A percentile compares a stretch with the other conserved stretches of the same genome.
These are phyloP conservation scores for Lactarius psammicola DNA, from an alignment of 768 basidiomycete species.

Conservation along the genomic window DNA sequence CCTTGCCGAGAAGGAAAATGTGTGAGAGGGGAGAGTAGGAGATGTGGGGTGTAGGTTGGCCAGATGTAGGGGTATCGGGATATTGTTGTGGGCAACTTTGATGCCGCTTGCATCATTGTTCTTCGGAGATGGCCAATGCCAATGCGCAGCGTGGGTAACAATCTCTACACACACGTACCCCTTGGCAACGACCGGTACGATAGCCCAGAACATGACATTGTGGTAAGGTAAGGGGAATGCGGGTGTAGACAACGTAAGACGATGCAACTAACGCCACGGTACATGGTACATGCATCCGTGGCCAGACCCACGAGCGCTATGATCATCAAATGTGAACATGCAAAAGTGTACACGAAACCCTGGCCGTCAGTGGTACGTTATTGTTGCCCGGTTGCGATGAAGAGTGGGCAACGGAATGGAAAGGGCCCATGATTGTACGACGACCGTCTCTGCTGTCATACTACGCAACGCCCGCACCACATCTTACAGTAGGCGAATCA, in stretches of 20 bases:
- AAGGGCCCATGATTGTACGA: background rate
- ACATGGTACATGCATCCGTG: background rate
- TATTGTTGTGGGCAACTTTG: background rate
- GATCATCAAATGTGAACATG: background rate
- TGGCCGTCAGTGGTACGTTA: background rate
- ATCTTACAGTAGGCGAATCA: background rate
- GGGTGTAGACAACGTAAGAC: background rate
- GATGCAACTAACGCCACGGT: background rate
- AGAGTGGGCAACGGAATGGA: background rate
- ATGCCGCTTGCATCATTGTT: slow-evolving; percentile 14
- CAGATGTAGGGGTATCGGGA: background rate
- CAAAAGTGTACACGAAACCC: background rate
- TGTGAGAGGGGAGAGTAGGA: background rate
- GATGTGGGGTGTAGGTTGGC: background rate
- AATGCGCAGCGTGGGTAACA: background rate
- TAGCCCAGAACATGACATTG: background rate
- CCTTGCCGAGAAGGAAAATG: background rate
- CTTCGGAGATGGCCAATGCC: background rate
- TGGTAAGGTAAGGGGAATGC: background rate
- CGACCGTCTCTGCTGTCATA: background rate
- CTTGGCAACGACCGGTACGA: slow-evolving; percentile 15
- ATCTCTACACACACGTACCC: slow-evolving; percentile 1
- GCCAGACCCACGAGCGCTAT: background rate
- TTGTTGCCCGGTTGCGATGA: background rate
- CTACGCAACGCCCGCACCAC: background rate